Percentiles rank a stretch among this genome's conserved stretches.
These are phyloP conservation scores for Hordeum marinum DNA, from an alignment of 176 grass and related monocot genomes.

Conservation along the genomic window DNA sequence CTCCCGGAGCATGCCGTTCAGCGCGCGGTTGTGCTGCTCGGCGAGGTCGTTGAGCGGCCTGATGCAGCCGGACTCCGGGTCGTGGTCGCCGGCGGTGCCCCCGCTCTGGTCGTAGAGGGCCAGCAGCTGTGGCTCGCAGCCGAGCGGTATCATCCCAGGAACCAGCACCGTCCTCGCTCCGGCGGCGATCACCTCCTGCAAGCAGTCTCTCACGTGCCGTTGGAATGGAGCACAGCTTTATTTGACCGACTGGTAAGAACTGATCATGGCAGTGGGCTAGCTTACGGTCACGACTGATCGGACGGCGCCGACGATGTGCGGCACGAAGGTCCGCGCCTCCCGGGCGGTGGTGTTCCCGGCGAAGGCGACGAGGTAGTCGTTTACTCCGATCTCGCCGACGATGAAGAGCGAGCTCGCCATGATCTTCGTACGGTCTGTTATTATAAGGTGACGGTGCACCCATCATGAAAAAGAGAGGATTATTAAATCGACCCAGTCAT, in stretches of 20 bases:
- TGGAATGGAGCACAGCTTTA: background rate
- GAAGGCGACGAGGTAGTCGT: conserved; percentile 50
- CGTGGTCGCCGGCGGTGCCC: conserved; percentile 17
- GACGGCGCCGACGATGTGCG: conserved; percentile 38
- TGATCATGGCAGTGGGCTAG: background rate
- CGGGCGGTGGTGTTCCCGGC: conserved; percentile 2
- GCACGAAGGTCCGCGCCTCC: conserved; percentile 24
- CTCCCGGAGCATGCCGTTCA: conserved; percentile 2
- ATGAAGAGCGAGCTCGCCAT: conserved; percentile 8
- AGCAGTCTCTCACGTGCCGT: background rate
- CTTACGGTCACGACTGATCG: conserved; percentile 26
- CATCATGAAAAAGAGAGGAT: background rate
- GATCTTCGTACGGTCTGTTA: background rate
- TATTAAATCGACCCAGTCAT: background rate
- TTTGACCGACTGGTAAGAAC: background rate
- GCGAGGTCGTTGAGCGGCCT: conserved; percentile 44
- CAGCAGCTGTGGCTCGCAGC: conserved; percentile 48
- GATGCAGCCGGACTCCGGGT: conserved; percentile 47
- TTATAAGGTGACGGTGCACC: background rate
- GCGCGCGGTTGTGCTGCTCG: conserved; percentile 46
- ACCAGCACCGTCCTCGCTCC: conserved; percentile 48
- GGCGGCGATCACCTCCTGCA: conserved; percentile 36
- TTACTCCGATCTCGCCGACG: conserved; percentile 59
- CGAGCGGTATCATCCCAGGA: conserved; percentile 45
- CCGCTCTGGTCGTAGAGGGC: background rate